Percentiles rank a stretch among this genome's conserved stretches.
Conservation (phyloP, 225 moss, liverwort and hornwort genomes). For the Pleurozium schreberi region DNA sequence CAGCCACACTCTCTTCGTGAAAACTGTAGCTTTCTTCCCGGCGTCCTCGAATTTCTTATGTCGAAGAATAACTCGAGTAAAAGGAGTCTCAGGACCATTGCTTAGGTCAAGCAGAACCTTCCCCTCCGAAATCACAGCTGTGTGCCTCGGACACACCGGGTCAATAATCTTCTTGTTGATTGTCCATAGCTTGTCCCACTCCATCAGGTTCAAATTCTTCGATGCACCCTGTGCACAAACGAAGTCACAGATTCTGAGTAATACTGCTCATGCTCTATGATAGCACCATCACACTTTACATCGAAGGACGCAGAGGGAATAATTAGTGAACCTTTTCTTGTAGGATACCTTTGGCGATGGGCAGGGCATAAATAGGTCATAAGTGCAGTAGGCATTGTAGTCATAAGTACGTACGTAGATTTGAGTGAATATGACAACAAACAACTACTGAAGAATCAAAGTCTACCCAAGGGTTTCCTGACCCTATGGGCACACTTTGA, state of each 20-base stretch:
- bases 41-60: slow-evolving; percentile 65
- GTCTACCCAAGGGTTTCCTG: neutral
- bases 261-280: neutral
- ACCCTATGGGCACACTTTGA: neutral
- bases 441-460: neutral
- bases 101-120: slow-evolving; percentile 52
- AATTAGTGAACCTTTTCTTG: neutral
- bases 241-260: neutral
- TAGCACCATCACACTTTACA: neutral
- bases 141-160: slow-evolving; percentile 62
- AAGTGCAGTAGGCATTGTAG: neutral
- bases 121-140: slow-evolving; percentile 40
- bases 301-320: neutral
- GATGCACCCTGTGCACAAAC: slow-evolving; percentile 48
- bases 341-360: neutral
- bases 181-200: slow-evolving; percentile 91
- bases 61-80: slow-evolving; percentile 39
- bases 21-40: slow-evolving; percentile 65
- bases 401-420: neutral
- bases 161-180: slow-evolving; percentile 81
- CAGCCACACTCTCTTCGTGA: slow-evolving; percentile 56
- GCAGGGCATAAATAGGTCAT: neutral
- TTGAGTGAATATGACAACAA: neutral
- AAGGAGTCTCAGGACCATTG: slow-evolving; percentile 51
- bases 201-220: slow-evolving; percentile 81